Evolutionary conservation across 1,139 yeast genomes (phyloP).

Genomic region (Protomyces inouyei): DNA sequence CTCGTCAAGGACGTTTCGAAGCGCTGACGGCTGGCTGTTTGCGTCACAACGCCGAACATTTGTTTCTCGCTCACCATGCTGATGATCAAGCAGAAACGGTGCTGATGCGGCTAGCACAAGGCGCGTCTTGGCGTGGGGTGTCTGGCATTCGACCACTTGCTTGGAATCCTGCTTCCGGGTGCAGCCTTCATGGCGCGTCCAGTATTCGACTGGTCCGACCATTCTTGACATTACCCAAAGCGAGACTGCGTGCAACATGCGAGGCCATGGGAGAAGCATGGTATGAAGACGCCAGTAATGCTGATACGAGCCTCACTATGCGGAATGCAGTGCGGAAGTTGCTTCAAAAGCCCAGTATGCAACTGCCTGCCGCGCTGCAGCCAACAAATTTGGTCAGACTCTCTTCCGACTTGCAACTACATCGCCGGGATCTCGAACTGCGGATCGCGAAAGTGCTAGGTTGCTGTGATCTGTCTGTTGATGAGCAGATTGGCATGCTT

Average conservation of each 20-base stretch:
- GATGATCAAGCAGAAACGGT: slow-evolving; percentile 74
- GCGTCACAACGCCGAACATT: slow-evolving; percentile 36
- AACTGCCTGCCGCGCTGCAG: slow-evolving; percentile 34
- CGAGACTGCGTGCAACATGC: slow-evolving; percentile 49
- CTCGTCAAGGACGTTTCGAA: slow-evolving; percentile 52
- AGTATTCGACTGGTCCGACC: slow-evolving; percentile 49
- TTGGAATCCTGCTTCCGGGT: slow-evolving; percentile 31
- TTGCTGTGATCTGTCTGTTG: neutral
- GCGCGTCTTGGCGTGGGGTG: slow-evolving; percentile 59
- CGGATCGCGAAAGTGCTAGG: neutral
- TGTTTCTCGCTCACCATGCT: slow-evolving; percentile 62
- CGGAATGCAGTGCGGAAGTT: slow-evolving; percentile 47
- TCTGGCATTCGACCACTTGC: slow-evolving; percentile 41
- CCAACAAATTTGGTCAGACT: slow-evolving; percentile 5
- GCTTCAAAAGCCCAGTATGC: slow-evolving; percentile 22
- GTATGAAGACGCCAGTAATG: slow-evolving; percentile 68
- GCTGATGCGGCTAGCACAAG: slow-evolving; percentile 50
- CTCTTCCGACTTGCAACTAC: neutral
- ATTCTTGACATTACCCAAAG: slow-evolving; percentile 47
- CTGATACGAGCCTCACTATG: slow-evolving; percentile 50
- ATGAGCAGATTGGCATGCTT: neutral
- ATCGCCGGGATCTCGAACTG: neutral
- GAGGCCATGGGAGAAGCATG: slow-evolving; percentile 44
- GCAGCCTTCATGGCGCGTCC: slow-evolving; percentile 33
- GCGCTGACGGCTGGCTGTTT: slow-evolving; percentile 44